Evolutionary conservation across 495 filamentous ascomycete genomes (phyloP).

Genomic region (Hypoxylon trugodes): DNA sequence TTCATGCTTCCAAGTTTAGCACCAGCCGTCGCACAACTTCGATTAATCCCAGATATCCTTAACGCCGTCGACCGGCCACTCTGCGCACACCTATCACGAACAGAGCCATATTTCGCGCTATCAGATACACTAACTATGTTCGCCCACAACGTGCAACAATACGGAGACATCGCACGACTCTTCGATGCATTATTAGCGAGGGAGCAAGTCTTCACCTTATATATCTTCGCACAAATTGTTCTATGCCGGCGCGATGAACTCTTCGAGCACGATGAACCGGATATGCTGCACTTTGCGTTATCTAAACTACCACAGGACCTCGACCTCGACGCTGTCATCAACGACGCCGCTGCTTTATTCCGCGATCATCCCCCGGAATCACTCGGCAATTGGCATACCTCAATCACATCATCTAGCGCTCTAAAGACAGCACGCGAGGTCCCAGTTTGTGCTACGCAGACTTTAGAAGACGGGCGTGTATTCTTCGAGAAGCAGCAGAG

Average conservation of each 20-base stretch:
- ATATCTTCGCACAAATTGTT: constrained; percentile 90
- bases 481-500: constrained; percentile 74
- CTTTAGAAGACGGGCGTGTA: constrained; percentile 57
- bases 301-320: constrained; percentile 86
- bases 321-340: constrained; percentile 82
- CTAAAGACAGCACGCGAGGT: constrained; percentile 78
- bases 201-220: constrained; percentile 85
- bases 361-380: constrained; percentile 74
- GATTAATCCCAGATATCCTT: constrained; percentile 84
- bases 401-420: constrained; percentile 76
- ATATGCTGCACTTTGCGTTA: constrained; percentile 90
- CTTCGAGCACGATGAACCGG: constrained; percentile 87
- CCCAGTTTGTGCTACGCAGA: constrained; percentile 52
- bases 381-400: constrained; percentile 75
- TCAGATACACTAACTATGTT: constrained; percentile 92
- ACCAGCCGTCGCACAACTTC: constrained; percentile 81
- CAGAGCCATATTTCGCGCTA: constrained; percentile 90
- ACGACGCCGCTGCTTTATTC: constrained; percentile 68
- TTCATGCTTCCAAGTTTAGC: constrained; percentile 95
- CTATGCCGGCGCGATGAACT: constrained; percentile 81
- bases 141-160: constrained; percentile 92
- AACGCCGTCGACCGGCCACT: constrained; percentile 71
- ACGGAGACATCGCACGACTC: constrained; percentile 81
- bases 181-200: constrained; percentile 90
- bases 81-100: constrained; percentile 74